phyloP scores from a whole-genome alignment of 1,139 yeast species.

The Yamadazyma songkhlaensis region DNA sequence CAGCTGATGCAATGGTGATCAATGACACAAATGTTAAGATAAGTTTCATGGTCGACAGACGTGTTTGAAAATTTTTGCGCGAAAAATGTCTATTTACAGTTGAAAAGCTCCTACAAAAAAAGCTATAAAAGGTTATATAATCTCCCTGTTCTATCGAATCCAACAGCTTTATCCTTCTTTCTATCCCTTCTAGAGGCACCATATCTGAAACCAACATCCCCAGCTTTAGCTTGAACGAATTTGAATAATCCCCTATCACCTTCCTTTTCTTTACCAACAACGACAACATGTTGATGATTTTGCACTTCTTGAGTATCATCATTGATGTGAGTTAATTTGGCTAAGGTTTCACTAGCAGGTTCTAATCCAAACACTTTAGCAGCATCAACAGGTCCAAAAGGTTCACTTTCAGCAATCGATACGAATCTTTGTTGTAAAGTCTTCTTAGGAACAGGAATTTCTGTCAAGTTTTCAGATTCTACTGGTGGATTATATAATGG shows the following conservation, averaged over 20 bases:
- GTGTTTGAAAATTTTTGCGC: no score
- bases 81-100: no score
- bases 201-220: constrained; percentile 85
- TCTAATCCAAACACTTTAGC: constrained; percentile 78
- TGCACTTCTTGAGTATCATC: constrained; percentile 24
- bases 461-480: constrained; percentile 74
- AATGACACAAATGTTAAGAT: constrained; percentile 1
- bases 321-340: constrained; percentile 58
- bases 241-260: constrained; percentile 67
- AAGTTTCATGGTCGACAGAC: no score
- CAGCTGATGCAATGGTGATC: constrained; percentile 25
- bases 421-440: constrained; percentile 81
- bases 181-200: constrained; percentile 90
- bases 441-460: constrained; percentile 87
- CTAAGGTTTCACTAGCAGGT: constrained; percentile 78
- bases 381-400: constrained; percentile 98
- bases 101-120: no score
- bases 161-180: constrained; percentile 79
- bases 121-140: background rate
- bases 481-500: constrained; percentile 57
- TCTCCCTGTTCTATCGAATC: constrained; percentile 65
- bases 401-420: constrained; percentile 90
- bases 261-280: constrained; percentile 48
- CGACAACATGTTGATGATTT: constrained; percentile 25
- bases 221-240: constrained; percentile 75